Base-by-base conservation (phyloP, 139 green algal genomes). In the Tetradesmus obliquus region DNA sequence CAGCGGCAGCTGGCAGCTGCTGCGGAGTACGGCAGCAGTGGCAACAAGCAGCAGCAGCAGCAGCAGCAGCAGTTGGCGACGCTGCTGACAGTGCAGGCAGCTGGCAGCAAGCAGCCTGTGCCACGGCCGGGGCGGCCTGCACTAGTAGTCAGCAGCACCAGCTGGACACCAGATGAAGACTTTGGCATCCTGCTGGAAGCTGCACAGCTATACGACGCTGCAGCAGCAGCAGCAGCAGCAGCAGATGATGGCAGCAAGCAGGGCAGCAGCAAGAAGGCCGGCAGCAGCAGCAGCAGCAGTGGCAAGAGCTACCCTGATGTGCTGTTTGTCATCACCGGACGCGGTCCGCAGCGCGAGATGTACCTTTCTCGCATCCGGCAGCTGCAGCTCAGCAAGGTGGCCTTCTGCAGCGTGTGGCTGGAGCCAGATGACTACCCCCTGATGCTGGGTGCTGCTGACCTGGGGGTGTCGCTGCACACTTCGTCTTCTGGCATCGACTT, bases 91-190 rank as follows among this genome's bases (percentile, higher is more conserved):
- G 13, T 32, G 19, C 58, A 24, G 15, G 57, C 71, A 19, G 32
- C 60, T 13, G 84, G 32, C 60, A 81, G 60, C 32, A 32, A 19
- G 15, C 5, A 15, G 22, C 51, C 80, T 9, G 45, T 24, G 45
- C 93, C 88, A 92, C 88, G 95, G n/a, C 17, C 62, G 0, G 92
- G 95, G 74, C 94, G 97, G 20, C 98, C 98, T 0, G 97, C 96
- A 10, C 10, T 99, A 3, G 91, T 99, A 4, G 95, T 99, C 69
- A 99, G 95, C 94, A 98, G 96, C 96, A 99, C 98, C 17, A 99
- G 96, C 91, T 99, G 98, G 98, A 99, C 98, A 0, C 94, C 96
- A 1, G 98, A 99, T 87, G 98, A 99, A 92, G 98, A 99, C 94
- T 99, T 99, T 94, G 94, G 92, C 15, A 93, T 99, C 15, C 95